Base-by-base conservation (phyloP, 495 filamentous ascomycete species). In the Xylaria intraflava region DNA sequence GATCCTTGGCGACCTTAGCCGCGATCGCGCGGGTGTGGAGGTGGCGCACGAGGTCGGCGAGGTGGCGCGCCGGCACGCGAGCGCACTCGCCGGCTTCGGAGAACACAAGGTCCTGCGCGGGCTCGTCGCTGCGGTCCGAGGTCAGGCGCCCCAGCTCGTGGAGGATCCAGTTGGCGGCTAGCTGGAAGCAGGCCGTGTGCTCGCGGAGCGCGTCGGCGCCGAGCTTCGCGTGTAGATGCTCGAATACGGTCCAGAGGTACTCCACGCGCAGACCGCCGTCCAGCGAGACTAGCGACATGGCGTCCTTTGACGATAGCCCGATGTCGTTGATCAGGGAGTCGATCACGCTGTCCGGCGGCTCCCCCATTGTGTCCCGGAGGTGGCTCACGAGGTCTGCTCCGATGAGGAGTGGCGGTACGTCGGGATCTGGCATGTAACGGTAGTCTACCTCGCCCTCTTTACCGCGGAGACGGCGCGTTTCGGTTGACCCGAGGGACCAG, bases 371-470 rank as follows among this genome's bases (percentile, higher is more conserved):
- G 3, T 69, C 56, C 7, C 62, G 67, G 9, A 97, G 72, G 55
- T 82, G 69, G 9, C 75, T 61, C 16, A 96, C 69, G 5, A 96
- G 72, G 40, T 87, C 83, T 36, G 78, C 58, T 11, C 82, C 84
- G 56, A 99, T 84, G 3, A 88, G 62, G 9, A 99, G 73, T 0
- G 94, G 88, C 0, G 78, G 79, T 9, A 99, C 72, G 67, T 99
- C 93, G 2, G 93, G 89, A 66, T 99, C 93, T 1, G 93, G 93
- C 94, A 98, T 97, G 66, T 97, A 98, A 40, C 93, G 78, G 65
- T 98, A 98, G 61, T 98, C 93, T 2, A 97, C 89, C 61, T 96
- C 91, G 36, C 93, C 94, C 63, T 98, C 93, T 69, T 98, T 98
- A 10, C 89, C 90, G 57, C 93, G 79, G 14, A 98, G 67, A 20